A percentile compares a stretch with the other conserved stretches of the same genome.
Conservation (phyloP, 2,329 filamentous ascomycete genomes). For the Didymosphaeria variabile region DNA sequence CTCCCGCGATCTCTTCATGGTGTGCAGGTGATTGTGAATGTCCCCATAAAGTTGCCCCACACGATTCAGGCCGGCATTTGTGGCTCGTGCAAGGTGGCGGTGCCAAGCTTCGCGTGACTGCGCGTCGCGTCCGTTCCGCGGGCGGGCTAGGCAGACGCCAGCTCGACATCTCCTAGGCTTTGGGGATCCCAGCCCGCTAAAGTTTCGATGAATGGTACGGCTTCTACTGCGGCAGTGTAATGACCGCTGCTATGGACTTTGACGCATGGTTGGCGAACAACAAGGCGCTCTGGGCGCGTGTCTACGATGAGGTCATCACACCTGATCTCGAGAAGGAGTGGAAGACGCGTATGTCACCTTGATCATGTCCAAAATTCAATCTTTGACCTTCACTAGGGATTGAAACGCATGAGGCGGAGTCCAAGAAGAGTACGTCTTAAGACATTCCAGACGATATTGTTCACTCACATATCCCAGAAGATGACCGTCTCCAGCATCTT, state of each 20-base stretch:
- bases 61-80: not conserved
- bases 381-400: conserved; percentile 27
- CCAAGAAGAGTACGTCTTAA: conserved; percentile 37
- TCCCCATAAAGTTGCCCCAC: conserved; percentile 13
- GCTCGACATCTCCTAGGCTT: not conserved
- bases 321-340: conserved; percentile 45
- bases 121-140: conserved; percentile 30
- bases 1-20: conserved; percentile 51
- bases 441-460: not conserved
- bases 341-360: conserved; percentile 38
- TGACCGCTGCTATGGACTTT: conserved; percentile 34
- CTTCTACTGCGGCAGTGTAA: not conserved
- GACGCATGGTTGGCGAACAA: conserved; percentile 41
- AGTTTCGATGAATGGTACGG: not conserved
- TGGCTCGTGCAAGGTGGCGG: conserved; percentile 20
- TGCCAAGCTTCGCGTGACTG: conserved; percentile 27
- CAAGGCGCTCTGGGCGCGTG: conserved; percentile 37
- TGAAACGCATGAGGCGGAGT: conserved; percentile 31
- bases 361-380: conserved; percentile 10
- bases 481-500: conserved; percentile 37
- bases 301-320: conserved; percentile 46
- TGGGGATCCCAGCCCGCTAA: not conserved
- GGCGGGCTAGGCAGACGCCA: conserved; percentile 20
- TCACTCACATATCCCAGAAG: conserved; percentile 19
- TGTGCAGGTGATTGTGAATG: not conserved